phyloP scores from a whole-genome alignment of 2,329 filamentous ascomycete species.

The Sporothrix schenckii region DNA sequence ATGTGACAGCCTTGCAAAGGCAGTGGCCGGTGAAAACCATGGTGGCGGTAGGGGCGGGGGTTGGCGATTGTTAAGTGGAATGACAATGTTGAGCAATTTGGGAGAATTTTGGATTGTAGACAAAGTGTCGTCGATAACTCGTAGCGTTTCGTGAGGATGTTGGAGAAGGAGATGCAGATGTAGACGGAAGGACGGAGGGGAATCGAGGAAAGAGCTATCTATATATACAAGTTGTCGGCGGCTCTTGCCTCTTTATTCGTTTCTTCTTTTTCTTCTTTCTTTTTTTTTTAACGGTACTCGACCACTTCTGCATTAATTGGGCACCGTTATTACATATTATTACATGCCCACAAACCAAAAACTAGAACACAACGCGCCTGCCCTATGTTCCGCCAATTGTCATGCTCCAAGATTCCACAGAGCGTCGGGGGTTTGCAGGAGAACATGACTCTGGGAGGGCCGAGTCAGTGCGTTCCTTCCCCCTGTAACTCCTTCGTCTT shows the following conservation, averaged over 20 bases:
- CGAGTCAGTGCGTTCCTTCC: not conserved
- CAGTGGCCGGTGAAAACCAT: conserved; percentile 58
- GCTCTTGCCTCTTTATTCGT: not conserved
- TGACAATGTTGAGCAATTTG: not conserved
- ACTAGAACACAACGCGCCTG: not conserved
- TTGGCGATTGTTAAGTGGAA: conserved; percentile 12
- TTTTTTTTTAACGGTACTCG: not conserved
- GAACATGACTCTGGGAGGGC: conserved; percentile 14
- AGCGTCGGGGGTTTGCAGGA: conserved; percentile 5
- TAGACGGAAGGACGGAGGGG: not conserved
- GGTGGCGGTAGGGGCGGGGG: conserved; percentile 22
- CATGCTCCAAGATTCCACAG: conserved; percentile 10
- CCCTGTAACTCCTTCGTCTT: not conserved
- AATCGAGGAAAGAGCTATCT: conserved; percentile 17
- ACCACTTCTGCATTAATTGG: conserved; percentile 7
- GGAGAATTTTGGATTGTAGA: not conserved
- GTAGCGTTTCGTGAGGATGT: not conserved
- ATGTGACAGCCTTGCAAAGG: conserved; percentile 72
- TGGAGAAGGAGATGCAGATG: not conserved
- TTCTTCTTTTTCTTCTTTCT: not conserved
- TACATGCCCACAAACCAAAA: conserved; percentile 8
- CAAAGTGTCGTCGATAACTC: not conserved
- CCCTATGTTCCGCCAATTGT: not conserved
- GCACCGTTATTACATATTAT: conserved; percentile 16
- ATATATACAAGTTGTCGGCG: conserved; percentile 21